A percentile compares a stretch with the other conserved stretches of the same genome.
Conservation (phyloP, 139 green algal genomes). For the Coelastrella sp. region DNA sequence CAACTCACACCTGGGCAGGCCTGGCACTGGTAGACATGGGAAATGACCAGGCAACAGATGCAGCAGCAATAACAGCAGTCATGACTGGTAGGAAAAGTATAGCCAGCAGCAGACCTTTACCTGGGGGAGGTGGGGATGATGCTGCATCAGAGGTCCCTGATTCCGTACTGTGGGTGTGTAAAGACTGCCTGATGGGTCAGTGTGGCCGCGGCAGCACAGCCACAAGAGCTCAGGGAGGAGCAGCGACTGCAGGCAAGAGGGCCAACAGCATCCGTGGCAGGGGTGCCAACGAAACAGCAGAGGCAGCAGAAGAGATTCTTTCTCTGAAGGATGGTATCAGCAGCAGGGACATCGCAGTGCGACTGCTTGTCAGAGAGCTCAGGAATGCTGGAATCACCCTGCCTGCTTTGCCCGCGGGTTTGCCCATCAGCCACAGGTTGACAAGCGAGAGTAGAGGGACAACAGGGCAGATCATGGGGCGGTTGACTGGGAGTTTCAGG, state of each 20-base stretch:
- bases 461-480: background rate
- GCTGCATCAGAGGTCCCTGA: background rate
- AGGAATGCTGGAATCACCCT: background rate
- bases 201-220: background rate
- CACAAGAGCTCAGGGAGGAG: background rate
- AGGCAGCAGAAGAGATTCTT: background rate
- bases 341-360: background rate
- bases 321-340: background rate
- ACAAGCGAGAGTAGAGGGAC: background rate
- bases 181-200: background rate
- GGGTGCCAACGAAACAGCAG: background rate
- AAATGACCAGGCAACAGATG: background rate
- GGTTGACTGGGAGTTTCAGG: background rate
- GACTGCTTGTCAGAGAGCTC: constrained; percentile 2
- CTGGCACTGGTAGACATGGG: constrained; percentile 15
- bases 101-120: background rate
- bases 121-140: background rate
- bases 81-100: background rate
- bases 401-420: background rate
- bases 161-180: constrained; percentile 20
- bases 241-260: background rate
- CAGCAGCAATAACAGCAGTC: background rate
- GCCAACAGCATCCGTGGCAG: background rate
- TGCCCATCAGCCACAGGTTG: background rate
- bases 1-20: constrained; percentile 11